Evolutionary conservation across 176 grass and related monocot species (phyloP), one percentile per base, ranked within the genome.

Genomic region (Areca catechu): DNA sequence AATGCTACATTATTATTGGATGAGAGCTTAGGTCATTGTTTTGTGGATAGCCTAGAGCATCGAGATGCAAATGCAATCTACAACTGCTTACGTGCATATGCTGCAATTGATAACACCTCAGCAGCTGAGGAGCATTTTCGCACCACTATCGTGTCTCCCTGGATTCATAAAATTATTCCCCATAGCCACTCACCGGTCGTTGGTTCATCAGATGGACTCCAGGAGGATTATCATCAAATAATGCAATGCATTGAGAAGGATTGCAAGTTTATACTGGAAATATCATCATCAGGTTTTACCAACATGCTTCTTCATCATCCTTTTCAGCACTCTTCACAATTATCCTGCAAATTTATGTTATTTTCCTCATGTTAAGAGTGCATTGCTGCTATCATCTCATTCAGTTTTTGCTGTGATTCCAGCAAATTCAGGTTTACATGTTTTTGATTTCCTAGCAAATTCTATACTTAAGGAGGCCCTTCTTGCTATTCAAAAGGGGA

Each of bases 381-480:
- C 0, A 6, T 30, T 30, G 6, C 5, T 30, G 0, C 29, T 51
- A 15, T 59, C 18, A 53, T 6, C 64, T 67, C 53, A 54, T 34
- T 66, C 9, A 54, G 15, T 34, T 19, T 20, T 54, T 5, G 3
- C 43, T 37, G 53, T 4, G 29, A 24, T 82, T 81, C 82, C 82
- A 98, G 93, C 66, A 76, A 98, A 98, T 76, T 98, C 93, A 61
- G 93, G 87, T 61, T 79, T 98, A 51, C 93, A 98, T 85, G 79
- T 98, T 77, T 98, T 98, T 85, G 70, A 92, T 78, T 98, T 98
- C 78, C 69, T 98, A 70, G 87, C 84, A 20, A 98, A 98, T 83
- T 91, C 93, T 55, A 85, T 98, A 75, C 70, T 98, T 52, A 98
- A 92, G 68, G 93, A 98, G 75, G 84, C 92, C 4, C 66, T 92